Percentiles rank a stretch among this genome's conserved stretches.
Evolutionary conservation across 1,284 basidiomycete genomes (phyloP).

Genomic region (Fomes fomentarius): DNA sequence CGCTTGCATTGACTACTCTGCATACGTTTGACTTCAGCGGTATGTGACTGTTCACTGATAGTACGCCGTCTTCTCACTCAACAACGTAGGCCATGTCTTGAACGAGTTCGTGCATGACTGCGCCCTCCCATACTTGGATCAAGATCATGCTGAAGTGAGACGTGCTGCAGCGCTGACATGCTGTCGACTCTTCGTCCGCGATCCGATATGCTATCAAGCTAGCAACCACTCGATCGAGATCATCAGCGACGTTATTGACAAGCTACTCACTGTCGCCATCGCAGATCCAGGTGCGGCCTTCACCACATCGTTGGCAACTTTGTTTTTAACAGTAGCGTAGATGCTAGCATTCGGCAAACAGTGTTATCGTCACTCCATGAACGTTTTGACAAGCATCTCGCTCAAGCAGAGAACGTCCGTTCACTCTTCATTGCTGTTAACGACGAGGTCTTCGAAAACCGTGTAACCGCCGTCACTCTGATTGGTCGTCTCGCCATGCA

Average conservation of each 20-base stretch:
- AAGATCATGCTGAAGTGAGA: slow-evolving; percentile 89
- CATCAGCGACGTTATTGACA: slow-evolving; percentile 97
- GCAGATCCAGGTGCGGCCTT: slow-evolving; percentile 86
- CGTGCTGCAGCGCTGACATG: slow-evolving; percentile 93
- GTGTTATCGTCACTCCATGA: slow-evolving; percentile 91
- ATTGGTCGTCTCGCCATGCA: slow-evolving; percentile 95
- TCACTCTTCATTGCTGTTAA: slow-evolving; percentile 98
- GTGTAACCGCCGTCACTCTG: slow-evolving; percentile 87
- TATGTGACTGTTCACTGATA: slow-evolving; percentile 35
- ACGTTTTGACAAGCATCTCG: slow-evolving; percentile 97
- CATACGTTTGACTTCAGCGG: slow-evolving; percentile 96
- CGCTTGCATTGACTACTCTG: slow-evolving; percentile 86
- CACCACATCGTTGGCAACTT: neutral
- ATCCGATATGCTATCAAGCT: slow-evolving; percentile 96
- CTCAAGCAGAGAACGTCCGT: slow-evolving; percentile 97
- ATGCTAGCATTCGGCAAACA: slow-evolving; percentile 83
- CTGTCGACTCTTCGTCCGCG: slow-evolving; percentile 89
- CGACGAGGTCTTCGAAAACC: slow-evolving; percentile 95
- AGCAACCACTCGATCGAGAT: slow-evolving; percentile 97
- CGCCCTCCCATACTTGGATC: slow-evolving; percentile 93
- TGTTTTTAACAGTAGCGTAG: slow-evolving; percentile 42
- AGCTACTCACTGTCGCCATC: slow-evolving; percentile 94
- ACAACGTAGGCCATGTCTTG: slow-evolving; percentile 76
- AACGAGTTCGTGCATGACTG: slow-evolving; percentile 96
- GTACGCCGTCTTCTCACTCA: neutral